A percentile compares a stretch with the other conserved stretches of the same genome.
These are phyloP conservation scores for Bertia moriformis DNA, from an alignment of 2,329 filamentous ascomycete genomes.

Conservation along the genomic window DNA sequence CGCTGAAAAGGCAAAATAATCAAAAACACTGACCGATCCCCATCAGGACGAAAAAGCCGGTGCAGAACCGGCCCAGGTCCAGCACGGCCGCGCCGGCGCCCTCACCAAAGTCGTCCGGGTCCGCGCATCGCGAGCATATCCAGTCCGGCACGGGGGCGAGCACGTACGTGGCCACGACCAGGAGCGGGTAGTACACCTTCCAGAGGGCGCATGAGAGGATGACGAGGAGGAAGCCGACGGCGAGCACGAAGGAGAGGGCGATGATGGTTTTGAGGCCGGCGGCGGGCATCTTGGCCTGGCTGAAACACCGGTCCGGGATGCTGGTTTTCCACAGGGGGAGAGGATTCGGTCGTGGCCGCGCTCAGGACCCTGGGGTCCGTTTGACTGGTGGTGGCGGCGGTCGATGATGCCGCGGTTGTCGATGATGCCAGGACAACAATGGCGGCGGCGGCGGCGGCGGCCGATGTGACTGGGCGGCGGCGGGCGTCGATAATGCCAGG, in stretches of 20 bases:
- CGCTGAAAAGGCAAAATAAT: constrained; percentile 3
- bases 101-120: constrained; percentile 41
- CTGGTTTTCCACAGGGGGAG: too few species aligned
- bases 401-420: too few species aligned
- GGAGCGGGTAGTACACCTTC: background rate
- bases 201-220: background rate
- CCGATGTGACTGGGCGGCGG: too few species aligned
- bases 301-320: too few species aligned
- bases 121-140: background rate
- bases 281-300: background rate
- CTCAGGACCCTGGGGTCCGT: too few species aligned
- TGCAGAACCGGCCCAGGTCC: constrained; percentile 85
- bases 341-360: too few species aligned
- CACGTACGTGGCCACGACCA: background rate
- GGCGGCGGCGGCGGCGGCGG: too few species aligned
- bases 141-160: background rate
- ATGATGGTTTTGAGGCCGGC: background rate
- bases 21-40: constrained; percentile 87
- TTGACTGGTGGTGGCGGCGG: too few species aligned
- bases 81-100: constrained; percentile 68
- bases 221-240: background rate
- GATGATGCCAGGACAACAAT: too few species aligned
- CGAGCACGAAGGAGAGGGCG: background rate
- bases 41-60: constrained; percentile 93
- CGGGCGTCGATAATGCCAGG: too few species aligned